Evolutionary conservation across 2,329 filamentous ascomycete species (phyloP).

Genomic region (Dothidotthia symphoricarpi): DNA sequence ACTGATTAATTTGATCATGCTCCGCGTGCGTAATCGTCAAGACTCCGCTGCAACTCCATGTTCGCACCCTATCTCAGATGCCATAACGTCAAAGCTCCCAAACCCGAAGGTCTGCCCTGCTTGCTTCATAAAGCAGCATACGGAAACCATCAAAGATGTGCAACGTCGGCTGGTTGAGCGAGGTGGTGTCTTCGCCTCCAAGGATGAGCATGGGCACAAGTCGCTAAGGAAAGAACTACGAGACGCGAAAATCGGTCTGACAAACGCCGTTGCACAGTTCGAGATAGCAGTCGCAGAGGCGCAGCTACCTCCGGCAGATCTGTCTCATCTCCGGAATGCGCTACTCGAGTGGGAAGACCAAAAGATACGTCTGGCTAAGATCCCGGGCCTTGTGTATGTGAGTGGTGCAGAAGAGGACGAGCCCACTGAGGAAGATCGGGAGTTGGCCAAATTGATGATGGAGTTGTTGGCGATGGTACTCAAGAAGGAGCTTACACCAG

Average conservation of each 20-base stretch:
- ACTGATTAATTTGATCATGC: too few relatives aligned
- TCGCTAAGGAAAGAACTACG: constrained; percentile 5
- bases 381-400: constrained; percentile 10
- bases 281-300: constrained; percentile 4
- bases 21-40: too few relatives aligned
- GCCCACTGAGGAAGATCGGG: constrained; percentile 7
- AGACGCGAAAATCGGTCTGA: constrained; percentile 6
- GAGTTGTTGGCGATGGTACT: constrained; percentile 4
- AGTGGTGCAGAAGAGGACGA: constrained; percentile 7
- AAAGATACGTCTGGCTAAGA: constrained; percentile 4
- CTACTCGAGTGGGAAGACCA: constrained; percentile 10
- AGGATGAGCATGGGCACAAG: constrained; percentile 1
- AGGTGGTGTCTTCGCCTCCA: constrained; percentile 7
- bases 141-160: constrained; percentile 1
- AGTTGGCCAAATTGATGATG: constrained; percentile 6
- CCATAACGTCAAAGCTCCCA: background rate
- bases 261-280: constrained; percentile 6
- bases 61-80: background rate
- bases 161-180: constrained; percentile 1
- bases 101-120: constrained; percentile 1
- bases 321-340: constrained; percentile 3
- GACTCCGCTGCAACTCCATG: background rate
- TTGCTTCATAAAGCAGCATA: constrained; percentile 5
- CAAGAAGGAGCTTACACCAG: constrained; percentile 2
- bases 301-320: constrained; percentile 1